phyloP scores from a whole-genome alignment of 164 flowering plant genomes.

The Stephania cephalantha region DNA sequence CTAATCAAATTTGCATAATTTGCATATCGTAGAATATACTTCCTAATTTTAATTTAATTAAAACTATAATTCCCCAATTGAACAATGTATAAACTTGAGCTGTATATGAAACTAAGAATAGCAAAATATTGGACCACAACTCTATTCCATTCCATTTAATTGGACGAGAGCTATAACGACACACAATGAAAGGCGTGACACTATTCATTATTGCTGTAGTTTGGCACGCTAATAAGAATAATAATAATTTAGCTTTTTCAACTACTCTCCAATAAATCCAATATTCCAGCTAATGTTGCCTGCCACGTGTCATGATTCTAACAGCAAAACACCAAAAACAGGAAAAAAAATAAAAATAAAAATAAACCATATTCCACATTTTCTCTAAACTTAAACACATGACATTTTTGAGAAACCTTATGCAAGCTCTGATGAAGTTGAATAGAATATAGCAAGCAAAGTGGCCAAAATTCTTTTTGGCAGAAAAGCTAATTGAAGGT shows the following conservation, averaged over 20 bases:
- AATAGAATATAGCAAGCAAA: too few species aligned
- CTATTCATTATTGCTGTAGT: not conserved
- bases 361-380: not conserved
- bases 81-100: not conserved
- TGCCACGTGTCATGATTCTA: too few species aligned
- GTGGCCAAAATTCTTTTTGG: not conserved
- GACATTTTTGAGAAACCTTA: not conserved
- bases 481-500: not conserved
- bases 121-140: not conserved
- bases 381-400: not conserved
- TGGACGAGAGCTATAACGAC: not conserved
- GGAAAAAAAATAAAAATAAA: too few species aligned
- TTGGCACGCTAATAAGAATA: not conserved
- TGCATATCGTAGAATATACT: too few species aligned
- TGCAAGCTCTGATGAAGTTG: not conserved
- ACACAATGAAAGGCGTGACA: not conserved
- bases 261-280: conserved; percentile 2
- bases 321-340: too few species aligned
- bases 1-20: too few species aligned
- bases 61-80: too few species aligned
- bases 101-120: too few species aligned
- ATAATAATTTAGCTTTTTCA: not conserved
- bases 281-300: not conserved
- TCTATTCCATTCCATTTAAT: not conserved
- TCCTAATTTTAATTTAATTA: too few species aligned